These are phyloP conservation scores for Casuarina cunninghamiana DNA, from an alignment of 306 rosid genomes.

Conservation along the genomic window DNA sequence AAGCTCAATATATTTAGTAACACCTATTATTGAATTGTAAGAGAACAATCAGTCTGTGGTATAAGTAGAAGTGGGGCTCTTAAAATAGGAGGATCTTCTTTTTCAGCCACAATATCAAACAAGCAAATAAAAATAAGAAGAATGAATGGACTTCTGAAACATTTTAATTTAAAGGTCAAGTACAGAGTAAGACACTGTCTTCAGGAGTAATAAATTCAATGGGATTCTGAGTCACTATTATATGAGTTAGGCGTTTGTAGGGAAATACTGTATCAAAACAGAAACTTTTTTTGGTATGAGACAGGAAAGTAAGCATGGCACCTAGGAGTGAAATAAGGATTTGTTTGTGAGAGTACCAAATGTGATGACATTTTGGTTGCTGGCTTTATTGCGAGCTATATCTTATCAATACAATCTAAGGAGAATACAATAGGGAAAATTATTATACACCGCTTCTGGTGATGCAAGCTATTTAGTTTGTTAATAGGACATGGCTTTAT, in stretches of 20 bases:
- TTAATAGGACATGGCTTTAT: neutral
- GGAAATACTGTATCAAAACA: too few relatives aligned
- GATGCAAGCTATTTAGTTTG: neutral
- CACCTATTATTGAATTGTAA: neutral
- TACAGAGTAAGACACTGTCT: neutral
- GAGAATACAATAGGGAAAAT: too few relatives aligned
- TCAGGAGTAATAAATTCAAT: too few relatives aligned
- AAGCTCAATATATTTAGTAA: neutral
- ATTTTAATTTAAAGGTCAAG: neutral
- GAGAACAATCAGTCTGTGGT: neutral
- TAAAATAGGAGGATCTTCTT: neutral
- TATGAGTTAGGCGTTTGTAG: too few relatives aligned
- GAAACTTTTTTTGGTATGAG: neutral
- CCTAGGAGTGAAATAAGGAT: neutral
- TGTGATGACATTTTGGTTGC: neutral
- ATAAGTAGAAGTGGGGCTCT: neutral
- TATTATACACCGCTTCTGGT: neutral
- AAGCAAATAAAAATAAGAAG: neutral
- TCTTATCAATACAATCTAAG: too few relatives aligned
- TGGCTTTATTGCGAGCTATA: neutral
- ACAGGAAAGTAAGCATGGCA: neutral
- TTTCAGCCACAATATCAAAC: neutral
- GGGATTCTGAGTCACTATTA: too few relatives aligned
- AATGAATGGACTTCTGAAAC: neutral
- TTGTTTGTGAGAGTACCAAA: neutral